A percentile compares a stretch with the other conserved stretches of the same genome.
Conservation (phyloP, 83 land plant species). For the Larix sibirica region DNA sequence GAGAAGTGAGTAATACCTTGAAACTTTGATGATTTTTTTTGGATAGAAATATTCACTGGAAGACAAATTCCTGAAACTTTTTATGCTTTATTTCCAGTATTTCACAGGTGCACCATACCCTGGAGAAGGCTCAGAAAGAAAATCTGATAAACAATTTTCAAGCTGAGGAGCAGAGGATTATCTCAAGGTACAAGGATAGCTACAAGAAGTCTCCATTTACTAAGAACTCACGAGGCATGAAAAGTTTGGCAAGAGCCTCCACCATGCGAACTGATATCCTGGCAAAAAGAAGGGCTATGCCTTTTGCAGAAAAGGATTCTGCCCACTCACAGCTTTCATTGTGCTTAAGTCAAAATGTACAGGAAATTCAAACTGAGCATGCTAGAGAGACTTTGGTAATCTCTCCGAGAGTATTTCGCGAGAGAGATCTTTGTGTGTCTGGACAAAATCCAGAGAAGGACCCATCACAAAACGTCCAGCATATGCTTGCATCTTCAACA, state of each 20-base stretch:
- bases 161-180: neutral
- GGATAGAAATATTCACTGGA: neutral
- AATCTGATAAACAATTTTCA: neutral
- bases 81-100: slow-evolving; percentile 3
- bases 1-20: slow-evolving; percentile 7
- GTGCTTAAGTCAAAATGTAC: neutral
- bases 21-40: neutral
- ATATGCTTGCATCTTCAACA: neutral
- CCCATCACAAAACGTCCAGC: neutral
- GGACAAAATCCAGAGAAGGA: neutral
- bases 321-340: neutral
- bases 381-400: neutral
- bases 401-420: neutral
- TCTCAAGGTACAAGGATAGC: slow-evolving; percentile 13
- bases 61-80: neutral
- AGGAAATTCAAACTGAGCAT: neutral
- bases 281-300: slow-evolving; percentile 4
- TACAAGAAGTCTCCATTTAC: slow-evolving; percentile 16
- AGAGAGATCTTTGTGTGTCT: neutral
- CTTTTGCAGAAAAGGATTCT: neutral
- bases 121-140: neutral
- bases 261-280: neutral
- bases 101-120: neutral
- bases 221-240: neutral
- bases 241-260: neutral